Evolutionary conservation across 768 basidiomycete genomes (phyloP), one percentile per base, ranked within the genome.

Genomic region (Termitomyces sp.): DNA sequence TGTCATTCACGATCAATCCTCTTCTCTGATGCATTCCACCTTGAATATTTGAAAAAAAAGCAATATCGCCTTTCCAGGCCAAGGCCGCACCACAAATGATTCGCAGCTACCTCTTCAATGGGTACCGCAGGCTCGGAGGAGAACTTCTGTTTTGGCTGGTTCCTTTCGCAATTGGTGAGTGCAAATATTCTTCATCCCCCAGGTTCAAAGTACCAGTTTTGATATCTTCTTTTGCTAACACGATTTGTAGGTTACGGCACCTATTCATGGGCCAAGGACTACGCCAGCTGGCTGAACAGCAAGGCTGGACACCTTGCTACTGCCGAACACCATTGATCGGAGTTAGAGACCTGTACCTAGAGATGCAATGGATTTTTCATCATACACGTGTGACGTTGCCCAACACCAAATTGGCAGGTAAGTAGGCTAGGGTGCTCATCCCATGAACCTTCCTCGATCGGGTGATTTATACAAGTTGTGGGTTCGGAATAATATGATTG

Each of bases 81-180:
- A 84, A 83, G 56, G 83, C 89, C 16, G 81, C 86, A 39, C 85
- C 88, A 45, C 76, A 88, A 52, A 81, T 85, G 64, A 67, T 94
- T 66, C 77, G 79, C 52, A 82, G 72, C 60, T 96, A 91, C 77
- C 67, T 93, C 62, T 91, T 94, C 81, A 93, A 93, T 72, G 94
- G 92, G 35, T 89, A 86, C 78, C 80, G 79, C 51, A 85, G 94
- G 58, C 68, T 93, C 49, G 82, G 84, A 38, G 76, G 77, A 53
- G 88, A 94, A 66, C 75, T 83, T 31, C 74, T 90, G 39, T 94
- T 94, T 75, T 91, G 88, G 72, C 75, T 82, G 50, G 68, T 92
- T 57, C 94, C 94, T 16, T 80, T 94, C 61, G 84, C 77, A 40
- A 61, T 84, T 50, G 92, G 94, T 95, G 49, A 65, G 90, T 81